Evolutionary conservation across 495 filamentous ascomycete species (phyloP).

Genomic region (Sphaerosporella brunnea): DNA sequence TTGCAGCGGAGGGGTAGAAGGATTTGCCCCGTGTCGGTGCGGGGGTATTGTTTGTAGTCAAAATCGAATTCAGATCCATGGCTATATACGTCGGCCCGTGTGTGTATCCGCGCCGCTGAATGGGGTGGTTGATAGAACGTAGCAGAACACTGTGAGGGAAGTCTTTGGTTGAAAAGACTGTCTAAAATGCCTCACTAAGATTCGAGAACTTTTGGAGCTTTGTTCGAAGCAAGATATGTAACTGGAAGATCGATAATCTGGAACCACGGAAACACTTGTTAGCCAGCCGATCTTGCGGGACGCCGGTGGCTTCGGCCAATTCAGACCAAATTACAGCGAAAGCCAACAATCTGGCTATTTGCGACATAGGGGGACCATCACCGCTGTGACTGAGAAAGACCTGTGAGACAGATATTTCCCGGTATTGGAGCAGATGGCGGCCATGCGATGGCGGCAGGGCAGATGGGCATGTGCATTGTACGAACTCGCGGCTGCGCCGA

Average conservation of each 20-base stretch:
- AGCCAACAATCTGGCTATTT: neutral
- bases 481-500: too few relatives aligned
- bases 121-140: neutral
- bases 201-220: neutral
- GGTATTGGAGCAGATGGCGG: neutral
- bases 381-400: neutral
- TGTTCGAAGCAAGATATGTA: neutral
- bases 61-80: conserved; percentile 8
- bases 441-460: neutral
- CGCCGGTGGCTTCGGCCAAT: too few relatives aligned
- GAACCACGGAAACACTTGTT: neutral
- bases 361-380: conserved; percentile 2
- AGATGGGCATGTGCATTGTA: neutral
- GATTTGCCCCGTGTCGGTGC: conserved; percentile 14
- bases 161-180: conserved; percentile 4
- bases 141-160: conserved; percentile 1
- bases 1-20: conserved; percentile 1
- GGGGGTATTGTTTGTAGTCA: conserved; percentile 14
- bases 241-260: neutral
- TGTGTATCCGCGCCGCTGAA: neutral
- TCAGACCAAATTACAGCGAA: neutral
- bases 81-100: neutral
- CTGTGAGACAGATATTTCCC: neutral
- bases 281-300: too few relatives aligned
- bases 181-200: conserved; percentile 4